Conservation (phyloP, 2,329 filamentous ascomycete species). For the Pseudogymnoascus sp. region DNA sequence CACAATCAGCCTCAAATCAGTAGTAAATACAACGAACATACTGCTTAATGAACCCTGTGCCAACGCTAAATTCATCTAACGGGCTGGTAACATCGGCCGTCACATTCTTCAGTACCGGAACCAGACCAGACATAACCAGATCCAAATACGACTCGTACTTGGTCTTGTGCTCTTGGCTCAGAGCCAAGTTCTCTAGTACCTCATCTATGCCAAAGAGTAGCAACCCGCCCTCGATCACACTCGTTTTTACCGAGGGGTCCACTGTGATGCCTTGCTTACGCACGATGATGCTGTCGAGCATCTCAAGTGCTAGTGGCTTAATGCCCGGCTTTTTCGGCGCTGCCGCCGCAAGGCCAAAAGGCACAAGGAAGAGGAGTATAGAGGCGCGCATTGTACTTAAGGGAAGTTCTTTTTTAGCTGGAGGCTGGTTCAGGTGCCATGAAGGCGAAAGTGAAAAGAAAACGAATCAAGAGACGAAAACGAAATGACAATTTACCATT, state of each 20-base stretch:
- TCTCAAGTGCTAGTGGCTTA: slow-evolving; percentile 13
- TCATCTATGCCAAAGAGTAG: slow-evolving; percentile 10
- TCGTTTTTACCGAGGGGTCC: slow-evolving; percentile 13
- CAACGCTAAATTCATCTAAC: slow-evolving; percentile 11
- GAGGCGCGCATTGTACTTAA: neutral
- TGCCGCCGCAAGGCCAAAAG: neutral
- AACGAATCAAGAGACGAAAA: too few species aligned
- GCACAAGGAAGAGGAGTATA: neutral
- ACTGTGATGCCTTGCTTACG: neutral
- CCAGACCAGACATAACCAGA: slow-evolving; percentile 1
- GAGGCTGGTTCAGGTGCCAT: neutral
- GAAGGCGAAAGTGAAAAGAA: too few species aligned
- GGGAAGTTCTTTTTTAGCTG: neutral
- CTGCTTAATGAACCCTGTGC: slow-evolving; percentile 11
- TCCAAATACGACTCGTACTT: slow-evolving; percentile 12
- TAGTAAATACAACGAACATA: neutral
- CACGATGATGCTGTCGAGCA: slow-evolving; percentile 12
- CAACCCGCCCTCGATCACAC: slow-evolving; percentile 11
- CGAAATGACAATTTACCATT: too few species aligned
- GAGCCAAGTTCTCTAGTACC: neutral
- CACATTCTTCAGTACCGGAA: neutral
- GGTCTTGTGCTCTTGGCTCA: neutral
- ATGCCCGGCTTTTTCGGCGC: neutral
- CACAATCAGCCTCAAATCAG: neutral
- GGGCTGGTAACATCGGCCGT: slow-evolving; percentile 6